Evolutionary conservation across 2,329 filamentous ascomycete species (phyloP).

Genomic region (Clarireedia paspali): DNA sequence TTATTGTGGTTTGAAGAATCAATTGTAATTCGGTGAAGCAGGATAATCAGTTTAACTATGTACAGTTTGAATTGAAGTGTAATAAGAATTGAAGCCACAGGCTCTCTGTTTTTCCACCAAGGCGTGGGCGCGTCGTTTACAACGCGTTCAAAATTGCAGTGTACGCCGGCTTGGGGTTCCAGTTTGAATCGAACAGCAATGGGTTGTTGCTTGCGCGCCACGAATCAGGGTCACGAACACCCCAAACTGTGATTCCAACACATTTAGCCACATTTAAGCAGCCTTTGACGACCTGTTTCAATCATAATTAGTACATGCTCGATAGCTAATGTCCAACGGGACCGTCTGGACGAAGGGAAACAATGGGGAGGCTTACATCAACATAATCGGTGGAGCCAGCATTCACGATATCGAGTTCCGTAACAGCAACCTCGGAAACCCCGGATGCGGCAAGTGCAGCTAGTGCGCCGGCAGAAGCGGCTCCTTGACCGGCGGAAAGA

Average conservation of each 20-base stretch:
- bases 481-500: slow-evolving; percentile 10
- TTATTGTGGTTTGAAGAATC: no score
- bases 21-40: no score
- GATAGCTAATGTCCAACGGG: background rate
- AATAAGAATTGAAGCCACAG: no score
- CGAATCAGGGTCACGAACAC: slow-evolving; percentile 35
- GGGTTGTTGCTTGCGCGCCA: slow-evolving; percentile 44
- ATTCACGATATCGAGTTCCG: slow-evolving; percentile 50
- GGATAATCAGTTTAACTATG: no score
- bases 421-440: slow-evolving; percentile 49
- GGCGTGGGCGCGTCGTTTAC: slow-evolving; percentile 18
- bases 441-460: slow-evolving; percentile 37
- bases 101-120: no score
- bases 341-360: background rate
- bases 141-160: slow-evolving; percentile 28
- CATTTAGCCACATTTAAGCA: slow-evolving; percentile 25
- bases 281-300: slow-evolving; percentile 18
- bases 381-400: slow-evolving; percentile 12
- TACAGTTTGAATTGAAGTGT: no score
- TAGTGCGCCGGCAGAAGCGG: slow-evolving; percentile 11
- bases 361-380: slow-evolving; percentile 8
- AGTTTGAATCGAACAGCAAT: slow-evolving; percentile 46
- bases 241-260: slow-evolving; percentile 29
- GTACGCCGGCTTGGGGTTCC: slow-evolving; percentile 44
- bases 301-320: background rate